Conservation (phyloP, 306 rosid species). For the Amphicarpaea edgeworthii region DNA sequence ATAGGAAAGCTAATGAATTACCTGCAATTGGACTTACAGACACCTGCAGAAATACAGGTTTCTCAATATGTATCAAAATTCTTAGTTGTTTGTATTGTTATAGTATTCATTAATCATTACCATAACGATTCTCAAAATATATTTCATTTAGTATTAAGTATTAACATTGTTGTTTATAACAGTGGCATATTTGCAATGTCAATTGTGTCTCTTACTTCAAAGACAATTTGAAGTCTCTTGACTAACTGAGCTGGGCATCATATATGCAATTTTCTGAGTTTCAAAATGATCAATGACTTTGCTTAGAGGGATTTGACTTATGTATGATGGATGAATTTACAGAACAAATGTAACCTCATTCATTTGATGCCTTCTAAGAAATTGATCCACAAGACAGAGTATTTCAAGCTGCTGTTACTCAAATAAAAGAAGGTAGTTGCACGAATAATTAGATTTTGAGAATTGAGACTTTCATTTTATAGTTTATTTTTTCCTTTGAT, state of each 20-base stretch:
- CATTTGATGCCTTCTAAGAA: neutral
- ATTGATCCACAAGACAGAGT: neutral
- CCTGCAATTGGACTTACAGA: neutral
- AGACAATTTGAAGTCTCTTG: neutral
- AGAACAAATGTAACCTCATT: neutral
- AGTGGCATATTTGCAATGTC: no score
- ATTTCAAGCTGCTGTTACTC: neutral
- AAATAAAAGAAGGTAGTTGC: neutral
- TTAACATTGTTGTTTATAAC: neutral
- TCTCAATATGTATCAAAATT: neutral
- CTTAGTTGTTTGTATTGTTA: neutral
- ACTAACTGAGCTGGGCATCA: neutral
- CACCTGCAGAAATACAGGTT: neutral
- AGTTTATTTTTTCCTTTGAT: neutral
- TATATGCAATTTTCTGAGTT: neutral
- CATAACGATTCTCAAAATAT: neutral
- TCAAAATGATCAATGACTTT: neutral
- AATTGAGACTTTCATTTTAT: neutral
- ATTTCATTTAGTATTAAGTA: neutral
- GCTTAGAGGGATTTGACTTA: neutral
- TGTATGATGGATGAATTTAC: neutral
- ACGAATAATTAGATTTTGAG: neutral
- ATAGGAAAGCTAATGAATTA: slow-evolving; percentile 9
- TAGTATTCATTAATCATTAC: slow-evolving; percentile 6
- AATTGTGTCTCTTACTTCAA: neutral